Conservation (phyloP, 805 yeast species). For the Saturnispora mendoncae region DNA sequence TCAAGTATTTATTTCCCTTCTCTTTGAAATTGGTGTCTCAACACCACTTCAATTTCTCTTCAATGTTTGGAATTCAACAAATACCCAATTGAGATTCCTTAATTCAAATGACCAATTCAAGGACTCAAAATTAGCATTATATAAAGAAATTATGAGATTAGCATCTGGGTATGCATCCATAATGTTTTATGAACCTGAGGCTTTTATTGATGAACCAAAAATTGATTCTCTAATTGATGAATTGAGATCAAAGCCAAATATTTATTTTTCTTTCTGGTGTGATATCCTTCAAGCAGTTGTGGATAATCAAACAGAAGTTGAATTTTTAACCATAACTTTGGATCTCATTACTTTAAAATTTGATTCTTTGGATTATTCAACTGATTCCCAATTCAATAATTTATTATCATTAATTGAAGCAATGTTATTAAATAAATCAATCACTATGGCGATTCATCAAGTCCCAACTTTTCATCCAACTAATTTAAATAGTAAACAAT, state of each 20-base stretch:
- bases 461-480: slow-evolving; percentile 45
- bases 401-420: slow-evolving; percentile 49
- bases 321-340: slow-evolving; percentile 46
- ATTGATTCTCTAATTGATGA: slow-evolving; percentile 24
- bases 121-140: slow-evolving; percentile 30
- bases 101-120: slow-evolving; percentile 33
- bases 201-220: slow-evolving; percentile 36
- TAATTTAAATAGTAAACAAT: slow-evolving; percentile 39
- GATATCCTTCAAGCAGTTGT: slow-evolving; percentile 50
- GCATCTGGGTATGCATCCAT: slow-evolving; percentile 58
- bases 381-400: slow-evolving; percentile 40
- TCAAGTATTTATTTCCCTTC: slow-evolving; percentile 43
- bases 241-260: slow-evolving; percentile 21
- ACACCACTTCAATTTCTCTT: slow-evolving; percentile 42
- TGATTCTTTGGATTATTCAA: slow-evolving; percentile 36
- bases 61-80: slow-evolving; percentile 36
- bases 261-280: slow-evolving; percentile 38
- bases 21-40: slow-evolving; percentile 44
- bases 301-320: slow-evolving; percentile 58
- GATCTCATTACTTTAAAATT: slow-evolving; percentile 35
- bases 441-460: slow-evolving; percentile 52
- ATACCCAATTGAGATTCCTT: slow-evolving; percentile 34
- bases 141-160: slow-evolving; percentile 41
- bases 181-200: slow-evolving; percentile 60
- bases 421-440: slow-evolving; percentile 49